phyloP scores from a whole-genome alignment of 1,284 basidiomycete genomes.

The Irpex sp. region DNA sequence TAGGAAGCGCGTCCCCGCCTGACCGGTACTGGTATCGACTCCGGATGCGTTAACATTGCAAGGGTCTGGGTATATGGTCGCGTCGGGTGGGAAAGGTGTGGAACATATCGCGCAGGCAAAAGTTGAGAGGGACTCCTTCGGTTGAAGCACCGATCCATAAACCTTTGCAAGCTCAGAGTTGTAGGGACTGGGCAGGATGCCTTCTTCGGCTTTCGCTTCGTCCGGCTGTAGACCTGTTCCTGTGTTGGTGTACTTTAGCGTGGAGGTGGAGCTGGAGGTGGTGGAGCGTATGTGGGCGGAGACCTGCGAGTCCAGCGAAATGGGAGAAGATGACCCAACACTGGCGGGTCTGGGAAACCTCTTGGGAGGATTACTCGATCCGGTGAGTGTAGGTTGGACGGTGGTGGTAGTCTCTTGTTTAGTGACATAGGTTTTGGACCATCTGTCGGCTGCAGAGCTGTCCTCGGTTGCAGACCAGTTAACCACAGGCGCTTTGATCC shows the following conservation, averaged over 20 bases:
- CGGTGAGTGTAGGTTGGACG: slow-evolving; percentile 10
- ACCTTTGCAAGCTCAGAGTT: slow-evolving; percentile 70
- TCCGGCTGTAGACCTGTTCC: slow-evolving; percentile 30
- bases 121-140: slow-evolving; percentile 63
- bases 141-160: slow-evolving; percentile 77
- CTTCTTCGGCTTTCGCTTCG: slow-evolving; percentile 39
- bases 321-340: slow-evolving; percentile 23
- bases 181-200: slow-evolving; percentile 57
- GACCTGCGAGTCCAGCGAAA: slow-evolving; percentile 42
- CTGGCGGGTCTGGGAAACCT: slow-evolving; percentile 48
- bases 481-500: slow-evolving; percentile 56
- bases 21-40: slow-evolving; percentile 21
- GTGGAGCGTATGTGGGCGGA: slow-evolving; percentile 56
- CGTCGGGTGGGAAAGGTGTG: slow-evolving; percentile 67
- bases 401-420: slow-evolving; percentile 34
- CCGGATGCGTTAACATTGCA: slow-evolving; percentile 25
- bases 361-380: slow-evolving; percentile 30
- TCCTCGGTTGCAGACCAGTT: slow-evolving; percentile 53
- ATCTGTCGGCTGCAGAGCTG: slow-evolving; percentile 53
- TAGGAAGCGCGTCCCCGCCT: slow-evolving; percentile 50
- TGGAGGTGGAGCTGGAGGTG: slow-evolving; percentile 48
- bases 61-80: slow-evolving; percentile 80
- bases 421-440: slow-evolving; percentile 74
- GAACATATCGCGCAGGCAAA: slow-evolving; percentile 68
- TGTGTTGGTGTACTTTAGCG: slow-evolving; percentile 46